A percentile compares a stretch with the other conserved stretches of the same genome.
These are phyloP conservation scores for Syzygium aromaticum DNA, from an alignment of 345 rosid genomes.

Conservation along the genomic window DNA sequence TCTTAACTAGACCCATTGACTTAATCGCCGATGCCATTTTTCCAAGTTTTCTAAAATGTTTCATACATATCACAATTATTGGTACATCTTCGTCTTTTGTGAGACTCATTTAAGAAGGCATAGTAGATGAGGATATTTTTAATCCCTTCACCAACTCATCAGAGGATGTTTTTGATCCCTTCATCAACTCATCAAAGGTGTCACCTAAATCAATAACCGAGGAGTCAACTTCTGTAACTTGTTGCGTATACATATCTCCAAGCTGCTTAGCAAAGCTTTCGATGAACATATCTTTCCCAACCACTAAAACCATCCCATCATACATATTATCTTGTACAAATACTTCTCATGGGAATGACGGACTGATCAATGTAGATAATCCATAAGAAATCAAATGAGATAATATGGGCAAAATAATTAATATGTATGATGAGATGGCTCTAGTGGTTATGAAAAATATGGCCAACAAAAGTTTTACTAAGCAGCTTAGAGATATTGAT, in stretches of 20 bases:
- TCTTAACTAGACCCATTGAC: background rate
- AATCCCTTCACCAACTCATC: background rate
- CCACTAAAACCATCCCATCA: background rate
- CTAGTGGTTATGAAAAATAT: accelerated
- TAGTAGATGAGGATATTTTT: background rate
- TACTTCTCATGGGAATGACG: background rate
- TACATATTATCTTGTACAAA: background rate
- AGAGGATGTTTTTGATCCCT: background rate
- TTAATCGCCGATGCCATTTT: background rate
- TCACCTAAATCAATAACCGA: background rate
- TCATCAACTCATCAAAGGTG: background rate
- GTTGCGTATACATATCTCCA: accelerated
- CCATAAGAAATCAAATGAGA: accelerated
- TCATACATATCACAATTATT: background rate
- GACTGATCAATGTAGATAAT: background rate
- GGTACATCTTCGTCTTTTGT: background rate
- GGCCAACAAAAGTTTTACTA: accelerated
- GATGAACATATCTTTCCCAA: background rate
- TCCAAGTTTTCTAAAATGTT: background rate
- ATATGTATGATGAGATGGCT: background rate
- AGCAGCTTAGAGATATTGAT: background rate
- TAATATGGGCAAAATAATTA: background rate
- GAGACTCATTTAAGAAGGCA: background rate
- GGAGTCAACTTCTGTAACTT: background rate
- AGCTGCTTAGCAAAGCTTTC: background rate